Conservation (phyloP, 805 yeast genomes). For the Wickerhamomyces kurtzmanii region DNA sequence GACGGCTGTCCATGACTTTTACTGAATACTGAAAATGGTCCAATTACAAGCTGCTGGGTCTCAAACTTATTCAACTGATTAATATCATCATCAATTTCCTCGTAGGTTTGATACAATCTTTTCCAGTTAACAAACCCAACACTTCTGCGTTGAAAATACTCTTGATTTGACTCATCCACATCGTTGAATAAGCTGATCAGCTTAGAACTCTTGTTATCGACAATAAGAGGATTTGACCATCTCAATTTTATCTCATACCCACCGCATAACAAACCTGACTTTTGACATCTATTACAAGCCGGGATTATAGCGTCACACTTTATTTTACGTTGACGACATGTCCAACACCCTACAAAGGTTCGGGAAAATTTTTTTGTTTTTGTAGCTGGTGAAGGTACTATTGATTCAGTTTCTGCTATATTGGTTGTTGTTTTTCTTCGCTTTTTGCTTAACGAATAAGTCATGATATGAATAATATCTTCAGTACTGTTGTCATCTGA, state of each 20-base stretch:
- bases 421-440: no score
- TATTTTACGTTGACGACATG: conserved; percentile 76
- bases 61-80: conserved; percentile 30
- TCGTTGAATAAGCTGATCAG: conserved; percentile 7
- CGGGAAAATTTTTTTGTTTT: no score
- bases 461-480: no score
- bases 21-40: conserved; percentile 2
- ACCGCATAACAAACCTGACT: conserved; percentile 58
- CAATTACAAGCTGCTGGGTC: conserved; percentile 15
- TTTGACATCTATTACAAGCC: conserved; percentile 53
- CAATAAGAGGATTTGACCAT: conserved; percentile 50
- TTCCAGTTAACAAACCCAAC: conserved; percentile 65
- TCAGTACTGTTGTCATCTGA: no score
- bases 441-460: no score
- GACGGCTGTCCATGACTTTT: no score
- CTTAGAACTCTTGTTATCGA: conserved; percentile 30
- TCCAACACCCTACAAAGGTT: conserved; percentile 82
- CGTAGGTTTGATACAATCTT: conserved; percentile 50
- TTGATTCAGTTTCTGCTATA: no score
- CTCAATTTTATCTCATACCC: conserved; percentile 76
- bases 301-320: conserved; percentile 74
- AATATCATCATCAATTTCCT: conserved; percentile 68
- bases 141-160: conserved; percentile 54
- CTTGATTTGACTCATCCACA: conserved; percentile 20
- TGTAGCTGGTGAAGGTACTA: no score